Percentiles rank a stretch among this genome's conserved stretches.
Evolutionary conservation across 805 yeast species (phyloP).

Genomic region (Kazachstania taianensis): DNA sequence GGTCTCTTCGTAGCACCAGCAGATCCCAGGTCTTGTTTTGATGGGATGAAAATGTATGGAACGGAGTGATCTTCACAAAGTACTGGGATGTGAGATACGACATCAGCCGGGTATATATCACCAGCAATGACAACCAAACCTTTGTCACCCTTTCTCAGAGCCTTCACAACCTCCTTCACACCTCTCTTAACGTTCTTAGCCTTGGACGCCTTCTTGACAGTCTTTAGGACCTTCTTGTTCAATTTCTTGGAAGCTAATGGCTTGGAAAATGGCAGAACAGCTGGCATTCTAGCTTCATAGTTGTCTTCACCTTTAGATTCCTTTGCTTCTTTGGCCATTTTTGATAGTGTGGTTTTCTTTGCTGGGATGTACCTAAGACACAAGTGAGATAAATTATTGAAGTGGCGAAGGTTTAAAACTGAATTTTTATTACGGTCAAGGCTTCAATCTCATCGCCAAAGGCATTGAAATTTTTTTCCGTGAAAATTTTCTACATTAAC

Average conservation of each 20-base stretch:
- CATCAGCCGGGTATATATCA: constrained; percentile 95
- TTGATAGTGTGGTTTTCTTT: neutral
- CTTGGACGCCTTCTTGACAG: constrained; percentile 95
- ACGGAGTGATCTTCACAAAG: constrained; percentile 90
- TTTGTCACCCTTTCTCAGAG: constrained; percentile 95
- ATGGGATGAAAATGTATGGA: constrained; percentile 88
- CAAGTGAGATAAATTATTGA: too few species aligned
- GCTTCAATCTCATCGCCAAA: too few species aligned
- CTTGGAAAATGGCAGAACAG: constrained; percentile 81
- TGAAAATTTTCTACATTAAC: too few species aligned
- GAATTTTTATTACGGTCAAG: too few species aligned
- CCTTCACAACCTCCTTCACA: constrained; percentile 96
- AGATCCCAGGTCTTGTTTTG: constrained; percentile 95
- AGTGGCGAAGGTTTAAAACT: too few species aligned
- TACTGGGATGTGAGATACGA: constrained; percentile 93
- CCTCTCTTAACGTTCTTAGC: constrained; percentile 98
- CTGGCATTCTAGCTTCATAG: constrained; percentile 86
- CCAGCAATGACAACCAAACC: constrained; percentile 96
- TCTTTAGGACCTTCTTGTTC: constrained; percentile 89
- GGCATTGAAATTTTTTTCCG: too few species aligned
- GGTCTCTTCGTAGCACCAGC: constrained; percentile 99
- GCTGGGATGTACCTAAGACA: too few species aligned
- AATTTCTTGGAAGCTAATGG: constrained; percentile 94
- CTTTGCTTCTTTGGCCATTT: constrained; percentile 11
- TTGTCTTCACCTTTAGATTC: constrained; percentile 46